Evolutionary conservation across 2,329 filamentous ascomycete species (phyloP).

Genomic region (Beauveria asiatica): DNA sequence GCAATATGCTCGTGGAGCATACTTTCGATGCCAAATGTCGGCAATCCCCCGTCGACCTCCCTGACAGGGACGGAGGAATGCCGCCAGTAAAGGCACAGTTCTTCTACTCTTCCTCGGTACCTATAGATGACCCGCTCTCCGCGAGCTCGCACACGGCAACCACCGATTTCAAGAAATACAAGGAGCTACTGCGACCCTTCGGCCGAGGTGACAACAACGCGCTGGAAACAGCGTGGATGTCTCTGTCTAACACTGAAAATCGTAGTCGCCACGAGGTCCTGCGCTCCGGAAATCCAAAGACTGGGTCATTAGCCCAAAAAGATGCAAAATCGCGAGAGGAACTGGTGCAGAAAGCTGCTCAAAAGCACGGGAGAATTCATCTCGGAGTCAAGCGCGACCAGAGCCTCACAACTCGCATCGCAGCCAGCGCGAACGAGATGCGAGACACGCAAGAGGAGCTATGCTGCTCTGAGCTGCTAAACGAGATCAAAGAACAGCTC

Average conservation of each 20-base stretch:
- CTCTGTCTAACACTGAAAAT: slow-evolving; percentile 43
- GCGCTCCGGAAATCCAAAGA: slow-evolving; percentile 11
- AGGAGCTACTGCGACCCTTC: slow-evolving; percentile 65
- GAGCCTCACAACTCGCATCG: slow-evolving; percentile 13
- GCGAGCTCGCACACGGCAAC: slow-evolving; percentile 44
- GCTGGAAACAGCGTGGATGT: slow-evolving; percentile 69
- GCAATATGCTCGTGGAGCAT: slow-evolving; percentile 30
- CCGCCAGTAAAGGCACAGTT: slow-evolving; percentile 63
- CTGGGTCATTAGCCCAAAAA: slow-evolving; percentile 22
- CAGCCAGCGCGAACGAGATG: neutral
- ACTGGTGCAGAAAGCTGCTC: slow-evolving; percentile 36
- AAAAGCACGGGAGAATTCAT: slow-evolving; percentile 40
- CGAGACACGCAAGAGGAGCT: neutral
- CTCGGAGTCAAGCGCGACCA: slow-evolving; percentile 26
- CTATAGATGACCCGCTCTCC: slow-evolving; percentile 84
- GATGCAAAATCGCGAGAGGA: slow-evolving; percentile 28
- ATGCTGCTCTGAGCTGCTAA: slow-evolving; percentile 1
- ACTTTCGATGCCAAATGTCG: slow-evolving; percentile 54
- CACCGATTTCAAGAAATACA: slow-evolving; percentile 43
- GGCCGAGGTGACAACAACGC: slow-evolving; percentile 69
- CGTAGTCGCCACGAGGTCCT: slow-evolving; percentile 36
- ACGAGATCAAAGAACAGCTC: neutral
- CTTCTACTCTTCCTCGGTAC: slow-evolving; percentile 75
- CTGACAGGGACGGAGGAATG: slow-evolving; percentile 34
- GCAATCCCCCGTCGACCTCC: slow-evolving; percentile 37